Evolutionary conservation across 495 filamentous ascomycete genomes (phyloP), one percentile per base, ranked within the genome.

Genomic region (Penicillium psychrofluorescens): DNA sequence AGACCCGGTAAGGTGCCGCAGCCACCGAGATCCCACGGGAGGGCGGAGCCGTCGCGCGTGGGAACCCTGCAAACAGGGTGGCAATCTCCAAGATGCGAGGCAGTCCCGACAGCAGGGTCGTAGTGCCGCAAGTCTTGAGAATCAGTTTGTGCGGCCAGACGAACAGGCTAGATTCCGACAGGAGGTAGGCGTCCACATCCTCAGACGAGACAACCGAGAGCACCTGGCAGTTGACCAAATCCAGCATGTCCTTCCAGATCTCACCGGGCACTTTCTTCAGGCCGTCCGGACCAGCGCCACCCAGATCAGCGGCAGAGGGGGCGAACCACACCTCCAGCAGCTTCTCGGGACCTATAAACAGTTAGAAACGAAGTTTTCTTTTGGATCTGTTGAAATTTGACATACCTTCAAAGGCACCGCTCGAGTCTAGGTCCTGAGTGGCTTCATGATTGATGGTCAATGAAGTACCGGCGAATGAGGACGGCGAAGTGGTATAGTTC

Each of bases 121-220:
- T 99, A 7, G 94, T 99, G 41, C 94, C 94, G 58, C 94, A 99
- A 9, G 94, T 99, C 80, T 99, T 99, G 36, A 99, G 75, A 51
- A 99, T 95, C 38, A 99, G 72, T 72, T 99, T 99, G 79, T 99
- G 92, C 15, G 90, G 90, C 64, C 95, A 99, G 52, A 99, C 90
- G 63, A 99, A 99, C 91, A 99, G 72, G 81, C 92, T 97, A 13
- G 94, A 97, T 68, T 99, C 94, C 40, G 92, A 97, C 41, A 99
- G 79, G 29, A 99, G 79, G 56, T 99, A 99, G 51, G 94, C 94
- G 63, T 99, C 94, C 44, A 96, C 83, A 65, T 94, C 80, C 49
- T 95, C 89, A n/a, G 90, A 95, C 54, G 90, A 81, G 40, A 99
- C 78, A 49, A 95, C 80, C 9, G 94, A 99, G 32, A 99, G 80